Evolutionary conservation across 805 yeast species (phyloP).

Genomic region (Metschnikowia hibisci): DNA sequence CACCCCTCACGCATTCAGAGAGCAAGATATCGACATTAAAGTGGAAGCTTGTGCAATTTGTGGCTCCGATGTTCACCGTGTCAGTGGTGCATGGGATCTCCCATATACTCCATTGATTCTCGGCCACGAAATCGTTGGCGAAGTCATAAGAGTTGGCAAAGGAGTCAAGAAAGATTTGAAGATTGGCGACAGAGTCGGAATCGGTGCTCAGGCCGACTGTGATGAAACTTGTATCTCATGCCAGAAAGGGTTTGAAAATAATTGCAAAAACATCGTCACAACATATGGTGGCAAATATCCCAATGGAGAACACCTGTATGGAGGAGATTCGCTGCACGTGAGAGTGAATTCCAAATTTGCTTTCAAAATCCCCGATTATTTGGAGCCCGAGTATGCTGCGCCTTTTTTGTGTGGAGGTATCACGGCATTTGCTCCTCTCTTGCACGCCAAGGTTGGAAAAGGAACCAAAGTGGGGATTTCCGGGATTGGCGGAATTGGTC

Average conservation of each 20-base stretch:
- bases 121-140: slow-evolving; percentile 24
- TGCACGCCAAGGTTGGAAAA: slow-evolving; percentile 9
- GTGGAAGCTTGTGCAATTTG: slow-evolving; percentile 33
- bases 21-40: slow-evolving; percentile 12
- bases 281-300: slow-evolving; percentile 9
- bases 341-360: slow-evolving; percentile 10
- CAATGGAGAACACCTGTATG: slow-evolving; percentile 7
- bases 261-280: slow-evolving; percentile 8
- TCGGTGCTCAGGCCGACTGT: slow-evolving; percentile 55
- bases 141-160: slow-evolving; percentile 10
- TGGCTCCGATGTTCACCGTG: slow-evolving; percentile 54
- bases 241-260: slow-evolving; percentile 4
- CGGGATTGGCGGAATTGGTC: slow-evolving; percentile 67
- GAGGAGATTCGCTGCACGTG: slow-evolving; percentile 11
- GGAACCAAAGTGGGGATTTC: slow-evolving; percentile 49
- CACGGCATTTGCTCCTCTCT: slow-evolving; percentile 14
- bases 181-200: slow-evolving; percentile 73
- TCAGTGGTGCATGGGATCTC: slow-evolving; percentile 48
- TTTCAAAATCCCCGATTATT: slow-evolving; percentile 11
- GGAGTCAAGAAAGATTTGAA: slow-evolving; percentile 26
- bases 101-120: slow-evolving; percentile 14
- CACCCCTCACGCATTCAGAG: slow-evolving; percentile 12
- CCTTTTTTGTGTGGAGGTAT: slow-evolving; percentile 18
- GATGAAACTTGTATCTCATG: slow-evolving; percentile 8
- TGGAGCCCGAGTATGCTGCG: slow-evolving; percentile 9